Percentiles rank a stretch among this genome's conserved stretches.
These are phyloP conservation scores for Ceratocystis smalleyi DNA, from an alignment of 2,329 filamentous ascomycete genomes.

Conservation along the genomic window DNA sequence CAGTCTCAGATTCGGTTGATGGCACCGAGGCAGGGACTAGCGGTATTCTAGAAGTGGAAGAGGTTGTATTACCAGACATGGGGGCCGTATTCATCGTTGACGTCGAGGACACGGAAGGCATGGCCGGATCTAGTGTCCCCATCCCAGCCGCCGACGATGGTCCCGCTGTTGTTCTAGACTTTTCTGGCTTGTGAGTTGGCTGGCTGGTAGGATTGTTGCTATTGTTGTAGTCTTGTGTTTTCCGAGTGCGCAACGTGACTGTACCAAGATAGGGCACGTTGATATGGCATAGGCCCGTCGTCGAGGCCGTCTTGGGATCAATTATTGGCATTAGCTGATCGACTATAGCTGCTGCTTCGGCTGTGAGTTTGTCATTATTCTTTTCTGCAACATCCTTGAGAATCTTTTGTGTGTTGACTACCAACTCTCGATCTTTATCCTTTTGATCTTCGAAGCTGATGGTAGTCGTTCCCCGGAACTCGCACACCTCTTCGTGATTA, in stretches of 20 bases:
- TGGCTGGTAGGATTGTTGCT: not conserved
- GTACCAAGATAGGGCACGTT: conserved; percentile 34
- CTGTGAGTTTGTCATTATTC: conserved; percentile 29
- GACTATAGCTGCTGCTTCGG: conserved; percentile 31
- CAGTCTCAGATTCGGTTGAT: not conserved
- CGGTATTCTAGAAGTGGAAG: not conserved
- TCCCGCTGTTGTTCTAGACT: not conserved
- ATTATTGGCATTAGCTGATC: conserved; percentile 30
- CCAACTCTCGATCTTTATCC: conserved; percentile 26
- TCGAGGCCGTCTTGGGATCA: conserved; percentile 19
- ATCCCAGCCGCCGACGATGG: not conserved
- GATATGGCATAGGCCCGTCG: conserved; percentile 23
- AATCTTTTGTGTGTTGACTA: conserved; percentile 25
- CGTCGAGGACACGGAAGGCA: not conserved
- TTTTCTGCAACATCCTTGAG: conserved; percentile 27
- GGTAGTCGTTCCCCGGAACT: not conserved
- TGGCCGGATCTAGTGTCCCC: not conserved
- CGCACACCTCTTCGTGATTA: conserved; percentile 6
- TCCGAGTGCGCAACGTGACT: conserved; percentile 28
- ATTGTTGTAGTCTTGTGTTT: not conserved
- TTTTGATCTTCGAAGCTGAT: conserved; percentile 20
- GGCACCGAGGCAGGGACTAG: not conserved
- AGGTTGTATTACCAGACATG: not conserved
- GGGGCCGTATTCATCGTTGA: not conserved
- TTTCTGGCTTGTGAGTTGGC: not conserved